Evolutionary conservation across 257 asterid genomes (phyloP), one percentile per base, ranked within the genome.

Genomic region (Solanum sparsipilum): DNA sequence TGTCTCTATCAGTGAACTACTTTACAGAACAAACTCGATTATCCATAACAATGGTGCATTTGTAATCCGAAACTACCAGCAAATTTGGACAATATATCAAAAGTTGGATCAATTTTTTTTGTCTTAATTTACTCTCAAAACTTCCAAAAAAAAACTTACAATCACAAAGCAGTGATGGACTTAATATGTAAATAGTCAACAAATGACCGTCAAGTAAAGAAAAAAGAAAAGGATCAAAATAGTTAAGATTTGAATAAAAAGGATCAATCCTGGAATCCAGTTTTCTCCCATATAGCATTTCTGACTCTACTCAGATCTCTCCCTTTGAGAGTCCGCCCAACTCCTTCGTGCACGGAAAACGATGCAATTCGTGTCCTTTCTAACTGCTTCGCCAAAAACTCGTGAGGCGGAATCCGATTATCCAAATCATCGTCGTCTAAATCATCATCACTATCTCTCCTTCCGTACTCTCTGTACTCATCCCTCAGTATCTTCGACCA

Each of bases 301-400:
- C 99, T 90, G n/a, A 96, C 98, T 92, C 98, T 93, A 89, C 98
- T 96, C 56, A 97, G 97, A 92, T 97, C 99, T 91, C 99, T 91
- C 41, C 99, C 99, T 87, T 97, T 97, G 83, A 97, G 93, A 63
- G 98, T 97, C 92, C 99, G 92, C 44, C 99, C 99, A 70, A 93
- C 83, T 76, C 99, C 99, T 88, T 97, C 99, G 92, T 97, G 98
- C 91, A 97, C 96, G 74, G 98, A 97, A 90, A 91, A 94, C 41
- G 99, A 94, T 36, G 94, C 95, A 89, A 95, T 93, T 88, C 98
- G 89, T 0, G 92, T 88, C 87, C 93, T 90, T 78, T 91, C 94
- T 83, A 90, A 41, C 87, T 90, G 91, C 87, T 84, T 88, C 41
- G 93, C 93, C 82, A 92, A 34, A 56, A 90, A 90, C 86, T 91